These are phyloP conservation scores for Phyllosticta ampelicida DNA, from an alignment of 2,329 filamentous ascomycete genomes.

Conservation along the genomic window DNA sequence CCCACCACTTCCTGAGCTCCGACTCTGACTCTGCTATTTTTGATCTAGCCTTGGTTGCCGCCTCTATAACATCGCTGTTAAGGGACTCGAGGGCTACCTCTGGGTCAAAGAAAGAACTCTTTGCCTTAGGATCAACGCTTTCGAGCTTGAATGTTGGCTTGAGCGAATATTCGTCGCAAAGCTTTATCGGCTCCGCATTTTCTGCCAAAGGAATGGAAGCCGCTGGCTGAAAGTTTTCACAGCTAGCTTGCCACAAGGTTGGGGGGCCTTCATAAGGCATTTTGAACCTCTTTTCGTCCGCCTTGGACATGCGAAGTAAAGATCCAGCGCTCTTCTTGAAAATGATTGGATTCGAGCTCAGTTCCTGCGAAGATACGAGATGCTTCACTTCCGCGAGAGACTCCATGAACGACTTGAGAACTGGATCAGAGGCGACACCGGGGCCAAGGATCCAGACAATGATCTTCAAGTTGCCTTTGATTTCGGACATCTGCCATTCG, in stretches of 20 bases:
- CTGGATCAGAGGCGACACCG: slow-evolving; percentile 51
- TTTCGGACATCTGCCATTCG: slow-evolving; percentile 56
- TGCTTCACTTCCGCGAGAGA: slow-evolving; percentile 55
- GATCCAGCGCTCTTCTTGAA: slow-evolving; percentile 57
- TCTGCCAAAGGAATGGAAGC: slow-evolving; percentile 11
- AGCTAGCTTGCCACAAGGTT: slow-evolving; percentile 19
- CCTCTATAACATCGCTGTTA: slow-evolving; percentile 37
- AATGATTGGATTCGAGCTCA: slow-evolving; percentile 63
- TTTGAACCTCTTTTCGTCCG: slow-evolving; percentile 66
- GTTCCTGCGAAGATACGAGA: slow-evolving; percentile 63
- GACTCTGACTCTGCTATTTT: slow-evolving; percentile 27
- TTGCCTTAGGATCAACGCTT: slow-evolving; percentile 18
- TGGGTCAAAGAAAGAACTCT: slow-evolving; percentile 20
- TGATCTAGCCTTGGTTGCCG: slow-evolving; percentile 39
- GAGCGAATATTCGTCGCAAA: slow-evolving; percentile 19
- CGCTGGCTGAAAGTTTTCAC: slow-evolving; percentile 10
- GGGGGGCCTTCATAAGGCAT: slow-evolving; percentile 45
- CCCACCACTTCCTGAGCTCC: slow-evolving; percentile 44
- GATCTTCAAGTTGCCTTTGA: slow-evolving; percentile 56
- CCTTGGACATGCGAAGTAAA: slow-evolving; percentile 55
- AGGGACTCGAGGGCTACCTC: slow-evolving; percentile 31
- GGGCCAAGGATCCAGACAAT: slow-evolving; percentile 76
- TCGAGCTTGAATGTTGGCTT: slow-evolving; percentile 35
- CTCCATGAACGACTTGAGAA: slow-evolving; percentile 59
- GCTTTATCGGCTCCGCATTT: neutral